phyloP scores from a whole-genome alignment of 192 early-diverging fungal species.

The Phlyctochytrium planicorne region DNA sequence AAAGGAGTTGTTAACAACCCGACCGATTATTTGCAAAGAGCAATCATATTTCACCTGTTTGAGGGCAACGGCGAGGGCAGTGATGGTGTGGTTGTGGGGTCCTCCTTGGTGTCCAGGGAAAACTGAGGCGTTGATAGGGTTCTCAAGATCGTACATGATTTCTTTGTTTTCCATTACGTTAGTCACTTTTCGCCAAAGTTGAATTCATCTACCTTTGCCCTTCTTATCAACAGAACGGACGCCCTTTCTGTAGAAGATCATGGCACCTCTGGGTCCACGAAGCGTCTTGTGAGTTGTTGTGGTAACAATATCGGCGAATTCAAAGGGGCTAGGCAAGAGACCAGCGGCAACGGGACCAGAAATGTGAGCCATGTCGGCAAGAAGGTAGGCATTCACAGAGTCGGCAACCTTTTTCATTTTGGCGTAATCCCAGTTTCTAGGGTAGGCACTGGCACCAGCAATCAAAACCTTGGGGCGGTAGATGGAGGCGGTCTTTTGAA shows the following conservation, averaged over 20 bases:
- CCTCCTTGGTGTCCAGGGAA: slow-evolving; percentile 99
- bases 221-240: slow-evolving; percentile 86
- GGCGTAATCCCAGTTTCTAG: slow-evolving; percentile 90
- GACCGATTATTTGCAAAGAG: not conserved
- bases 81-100: slow-evolving; percentile 99
- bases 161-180: slow-evolving; percentile 29
- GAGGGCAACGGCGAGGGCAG: slow-evolving; percentile 90
- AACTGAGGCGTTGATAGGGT: slow-evolving; percentile 92
- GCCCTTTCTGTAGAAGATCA: slow-evolving; percentile 99
- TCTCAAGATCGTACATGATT: slow-evolving; percentile 89
- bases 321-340: slow-evolving; percentile 85
- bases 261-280: slow-evolving; percentile 94
- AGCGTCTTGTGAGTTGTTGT: slow-evolving; percentile 99
- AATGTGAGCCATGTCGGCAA: slow-evolving; percentile 98
- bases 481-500: slow-evolving; percentile 74
- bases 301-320: slow-evolving; percentile 94
- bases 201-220: slow-evolving; percentile 61
- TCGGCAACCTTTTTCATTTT: slow-evolving; percentile 83
- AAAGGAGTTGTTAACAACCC: not conserved
- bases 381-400: slow-evolving; percentile 80
- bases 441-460: slow-evolving; percentile 92
- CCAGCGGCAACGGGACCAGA: slow-evolving; percentile 86
- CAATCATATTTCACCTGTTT: slow-evolving; percentile 61
- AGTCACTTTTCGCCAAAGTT: not conserved
- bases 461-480: slow-evolving; percentile 97